These are phyloP conservation scores for Scytalidium lignicola DNA, from an alignment of 2,329 filamentous ascomycete genomes.

Conservation along the genomic window DNA sequence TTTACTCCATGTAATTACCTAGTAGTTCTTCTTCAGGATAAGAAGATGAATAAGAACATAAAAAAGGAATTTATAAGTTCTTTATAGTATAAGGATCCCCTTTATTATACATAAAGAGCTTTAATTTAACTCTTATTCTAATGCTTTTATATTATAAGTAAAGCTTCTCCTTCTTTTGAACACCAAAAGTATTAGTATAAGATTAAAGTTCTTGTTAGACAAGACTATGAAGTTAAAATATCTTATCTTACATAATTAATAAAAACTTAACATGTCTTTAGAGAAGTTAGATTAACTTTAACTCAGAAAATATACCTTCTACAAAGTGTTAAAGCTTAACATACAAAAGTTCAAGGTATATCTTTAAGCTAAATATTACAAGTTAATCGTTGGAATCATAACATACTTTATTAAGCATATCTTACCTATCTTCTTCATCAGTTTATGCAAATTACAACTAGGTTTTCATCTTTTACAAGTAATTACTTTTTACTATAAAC, in stretches of 20 bases:
- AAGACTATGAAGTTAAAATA: constrained; percentile 1
- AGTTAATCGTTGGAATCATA: constrained; percentile 4
- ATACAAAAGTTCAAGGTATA: constrained; percentile 1
- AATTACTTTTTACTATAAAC: constrained; percentile 5
- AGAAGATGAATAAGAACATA: constrained; percentile 7
- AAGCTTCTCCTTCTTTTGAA: constrained; percentile 4
- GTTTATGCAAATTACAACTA: not conserved
- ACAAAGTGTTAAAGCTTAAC: not conserved
- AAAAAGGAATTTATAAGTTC: constrained; percentile 6
- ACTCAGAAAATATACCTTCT: constrained; percentile 4
- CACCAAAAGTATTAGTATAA: not conserved
- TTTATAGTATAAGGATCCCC: constrained; percentile 1
- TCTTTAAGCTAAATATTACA: constrained; percentile 3
- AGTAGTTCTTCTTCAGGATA: constrained; percentile 3
- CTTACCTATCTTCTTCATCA: constrained; percentile 1
- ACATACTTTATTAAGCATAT: constrained; percentile 4
- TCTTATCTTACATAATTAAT: not conserved
- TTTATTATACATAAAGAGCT: constrained; percentile 1
- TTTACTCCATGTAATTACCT: constrained; percentile 1
- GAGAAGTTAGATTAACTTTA: not conserved
- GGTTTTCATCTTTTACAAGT: constrained; percentile 2
- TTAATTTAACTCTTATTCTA: constrained; percentile 4
- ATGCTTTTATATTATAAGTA: constrained; percentile 4
- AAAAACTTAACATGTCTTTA: not conserved
- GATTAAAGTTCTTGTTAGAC: constrained; percentile 5